Evolutionary conservation across 2,329 filamentous ascomycete species (phyloP), one percentile per base, ranked within the genome.

Genomic region (Aspergillus terreus): DNA sequence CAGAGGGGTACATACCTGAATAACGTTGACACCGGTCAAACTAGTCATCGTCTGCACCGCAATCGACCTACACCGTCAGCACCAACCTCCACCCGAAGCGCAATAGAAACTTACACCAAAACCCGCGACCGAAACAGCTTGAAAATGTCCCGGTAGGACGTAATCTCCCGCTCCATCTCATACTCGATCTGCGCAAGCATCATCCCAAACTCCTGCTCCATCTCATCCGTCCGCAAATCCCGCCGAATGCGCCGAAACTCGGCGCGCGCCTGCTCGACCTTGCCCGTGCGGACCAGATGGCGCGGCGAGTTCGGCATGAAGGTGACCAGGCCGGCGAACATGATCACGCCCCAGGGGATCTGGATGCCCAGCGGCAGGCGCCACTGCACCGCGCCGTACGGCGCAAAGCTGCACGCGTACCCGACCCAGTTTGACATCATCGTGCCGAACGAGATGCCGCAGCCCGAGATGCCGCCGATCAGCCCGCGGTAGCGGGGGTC

Each of bases 341-440:
- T 67, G 41, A 82, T 69, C 4, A 82, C 60, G 2, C 79, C 79
- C 76, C 78, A 82, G 0, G 80, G 79, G 10, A 82, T 76, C 61
- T 82, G 80, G 23, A 82, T 72, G 0, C 70, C 79, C 3, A 82
- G 71, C 0, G 80, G 80, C 0, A 82, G 65, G 10, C 80, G 74
- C 80, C 80, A 83, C 60, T 82, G 80, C 0, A 75, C 63, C 4
- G 72, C 60, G 0, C 80, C 80, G 51, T 81, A 80, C 0, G 79
- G 71, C 0, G 79, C 78, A 49, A 76, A 81, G 17, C 76, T 73
- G 54, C 79, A 81, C 0, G 78, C 78, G 56, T 77, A 82, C 3
- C 80, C 80, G 4, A 82, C 74, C 80, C 80, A 82, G 60, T 82
- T 83, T 4, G 77, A 79, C 55, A 71, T 67, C 78, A 81, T 81